phyloP scores from a whole-genome alignment of 345 rosid species.

The Hibiscus syriacus region DNA sequence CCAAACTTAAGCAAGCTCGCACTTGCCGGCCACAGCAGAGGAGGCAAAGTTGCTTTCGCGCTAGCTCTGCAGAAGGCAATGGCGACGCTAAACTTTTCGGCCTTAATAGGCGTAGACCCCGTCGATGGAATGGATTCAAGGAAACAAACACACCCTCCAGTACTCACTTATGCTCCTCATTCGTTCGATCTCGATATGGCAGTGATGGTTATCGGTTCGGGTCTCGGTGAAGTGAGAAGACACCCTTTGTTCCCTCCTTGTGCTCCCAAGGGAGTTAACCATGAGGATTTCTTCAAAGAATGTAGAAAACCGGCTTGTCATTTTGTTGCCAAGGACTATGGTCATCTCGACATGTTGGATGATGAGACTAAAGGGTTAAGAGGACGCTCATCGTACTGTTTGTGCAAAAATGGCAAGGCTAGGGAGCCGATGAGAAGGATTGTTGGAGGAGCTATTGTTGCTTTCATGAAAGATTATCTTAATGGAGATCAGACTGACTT shows the following conservation, averaged over 20 bases:
- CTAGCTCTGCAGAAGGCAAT: constrained; percentile 40
- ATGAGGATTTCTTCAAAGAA: constrained; percentile 54
- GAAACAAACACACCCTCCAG: constrained; percentile 67
- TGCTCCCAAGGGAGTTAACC: constrained; percentile 77
- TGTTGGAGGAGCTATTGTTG: constrained; percentile 58
- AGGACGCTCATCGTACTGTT: constrained; percentile 51
- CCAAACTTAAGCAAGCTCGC: constrained; percentile 53
- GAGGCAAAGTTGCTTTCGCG: constrained; percentile 80
- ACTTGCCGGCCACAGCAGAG: constrained; percentile 84
- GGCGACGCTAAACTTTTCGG: constrained; percentile 37
- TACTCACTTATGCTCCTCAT: constrained; percentile 51
- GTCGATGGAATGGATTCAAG: constrained; percentile 72
- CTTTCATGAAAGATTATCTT: constrained; percentile 57
- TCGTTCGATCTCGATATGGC: constrained; percentile 63
- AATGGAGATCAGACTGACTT: constrained; percentile 45
- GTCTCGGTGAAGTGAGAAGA: constrained; percentile 48
- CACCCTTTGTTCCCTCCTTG: constrained; percentile 61
- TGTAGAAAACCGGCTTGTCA: constrained; percentile 63
- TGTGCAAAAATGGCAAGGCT: constrained; percentile 64
- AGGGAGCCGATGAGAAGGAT: constrained; percentile 79
- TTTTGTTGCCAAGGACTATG: constrained; percentile 63
- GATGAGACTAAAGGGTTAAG: constrained; percentile 62
- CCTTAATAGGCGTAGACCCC: constrained; percentile 79
- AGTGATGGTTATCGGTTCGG: constrained; percentile 66
- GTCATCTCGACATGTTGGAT: constrained; percentile 77